phyloP scores from a whole-genome alignment of 2,329 filamentous ascomycete genomes.

The Claviceps humidiphila region DNA sequence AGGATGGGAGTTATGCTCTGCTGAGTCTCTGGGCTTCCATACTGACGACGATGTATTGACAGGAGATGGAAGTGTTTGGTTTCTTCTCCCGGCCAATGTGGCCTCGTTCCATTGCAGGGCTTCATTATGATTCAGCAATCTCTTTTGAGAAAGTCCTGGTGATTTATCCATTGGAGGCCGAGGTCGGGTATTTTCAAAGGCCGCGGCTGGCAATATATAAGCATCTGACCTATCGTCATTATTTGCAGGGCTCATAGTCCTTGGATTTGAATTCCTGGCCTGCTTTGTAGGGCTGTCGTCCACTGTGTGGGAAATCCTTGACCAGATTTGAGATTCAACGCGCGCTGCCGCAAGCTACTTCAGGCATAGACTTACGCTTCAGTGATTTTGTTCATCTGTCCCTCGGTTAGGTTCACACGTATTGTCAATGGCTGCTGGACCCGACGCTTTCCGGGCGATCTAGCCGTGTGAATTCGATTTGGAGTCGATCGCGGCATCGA shows the following conservation, averaged over 20 bases:
- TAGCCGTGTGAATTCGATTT: conserved; percentile 13
- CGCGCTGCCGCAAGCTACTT: not conserved
- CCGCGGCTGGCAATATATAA: not conserved
- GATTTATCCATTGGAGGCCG: not conserved
- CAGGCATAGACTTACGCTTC: conserved; percentile 24
- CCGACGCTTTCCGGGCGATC: conserved; percentile 21
- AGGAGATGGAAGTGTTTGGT: not conserved
- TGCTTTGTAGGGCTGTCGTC: conserved; percentile 14
- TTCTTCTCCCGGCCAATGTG: conserved; percentile 4
- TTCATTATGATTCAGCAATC: not conserved
- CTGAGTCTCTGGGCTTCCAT: conserved; percentile 7
- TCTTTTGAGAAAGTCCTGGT: not conserved
- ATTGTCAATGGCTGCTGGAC: conserved; percentile 28
- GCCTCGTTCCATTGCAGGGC: not conserved
- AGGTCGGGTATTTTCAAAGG: not conserved
- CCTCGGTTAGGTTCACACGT: conserved; percentile 34
- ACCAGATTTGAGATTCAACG: not conserved
- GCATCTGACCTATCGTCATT: not conserved
- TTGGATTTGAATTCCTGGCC: conserved; percentile 4
- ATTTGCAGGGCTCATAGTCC: not conserved
- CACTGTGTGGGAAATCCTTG: conserved; percentile 22
- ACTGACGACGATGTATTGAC: not conserved
- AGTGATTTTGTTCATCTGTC: conserved; percentile 34
- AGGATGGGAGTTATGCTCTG: not conserved
- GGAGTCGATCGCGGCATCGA: conserved; percentile 6